Percentiles rank a stretch among this genome's conserved stretches.
Conservation (phyloP, 2,329 filamentous ascomycete genomes). For the Didymella segeticola region DNA sequence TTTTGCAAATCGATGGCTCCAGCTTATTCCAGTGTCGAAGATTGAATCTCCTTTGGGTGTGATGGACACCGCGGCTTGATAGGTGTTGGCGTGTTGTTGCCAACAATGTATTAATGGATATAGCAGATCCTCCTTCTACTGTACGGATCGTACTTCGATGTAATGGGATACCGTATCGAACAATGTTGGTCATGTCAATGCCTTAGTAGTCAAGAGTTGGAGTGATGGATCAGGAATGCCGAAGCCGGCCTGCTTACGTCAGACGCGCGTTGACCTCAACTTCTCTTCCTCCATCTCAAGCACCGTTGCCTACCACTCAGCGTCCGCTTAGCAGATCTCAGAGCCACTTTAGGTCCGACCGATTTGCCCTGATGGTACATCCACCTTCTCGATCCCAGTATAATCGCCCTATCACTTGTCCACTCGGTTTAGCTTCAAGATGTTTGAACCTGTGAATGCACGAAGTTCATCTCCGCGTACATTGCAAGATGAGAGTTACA, state of each 20-base stretch:
- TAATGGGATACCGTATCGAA: neutral
- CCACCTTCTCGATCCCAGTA: too few relatives aligned
- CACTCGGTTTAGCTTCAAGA: too few relatives aligned
- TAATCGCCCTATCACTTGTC: too few relatives aligned
- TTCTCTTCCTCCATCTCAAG: too few relatives aligned
- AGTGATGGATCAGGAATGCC: neutral
- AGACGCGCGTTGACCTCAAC: neutral
- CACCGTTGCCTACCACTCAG: too few relatives aligned
- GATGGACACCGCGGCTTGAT: neutral
- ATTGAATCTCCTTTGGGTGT: neutral
- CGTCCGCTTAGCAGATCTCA: too few relatives aligned
- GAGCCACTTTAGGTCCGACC: too few relatives aligned
- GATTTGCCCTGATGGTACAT: too few relatives aligned
- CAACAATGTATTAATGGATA: neutral
- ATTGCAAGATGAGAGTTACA: too few relatives aligned
- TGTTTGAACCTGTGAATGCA: too few relatives aligned
- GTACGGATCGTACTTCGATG: neutral
- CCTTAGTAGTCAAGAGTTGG: neutral
- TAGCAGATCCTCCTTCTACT: neutral
- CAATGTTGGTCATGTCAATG: neutral
- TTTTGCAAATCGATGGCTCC: too few relatives aligned
- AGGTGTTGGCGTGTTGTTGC: neutral
- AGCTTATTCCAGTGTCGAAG: neutral
- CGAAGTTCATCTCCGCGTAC: too few relatives aligned
- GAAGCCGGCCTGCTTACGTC: slow-evolving; percentile 10